Base-by-base conservation (phyloP, 345 rosid genomes). In the Hibiscus syriacus region DNA sequence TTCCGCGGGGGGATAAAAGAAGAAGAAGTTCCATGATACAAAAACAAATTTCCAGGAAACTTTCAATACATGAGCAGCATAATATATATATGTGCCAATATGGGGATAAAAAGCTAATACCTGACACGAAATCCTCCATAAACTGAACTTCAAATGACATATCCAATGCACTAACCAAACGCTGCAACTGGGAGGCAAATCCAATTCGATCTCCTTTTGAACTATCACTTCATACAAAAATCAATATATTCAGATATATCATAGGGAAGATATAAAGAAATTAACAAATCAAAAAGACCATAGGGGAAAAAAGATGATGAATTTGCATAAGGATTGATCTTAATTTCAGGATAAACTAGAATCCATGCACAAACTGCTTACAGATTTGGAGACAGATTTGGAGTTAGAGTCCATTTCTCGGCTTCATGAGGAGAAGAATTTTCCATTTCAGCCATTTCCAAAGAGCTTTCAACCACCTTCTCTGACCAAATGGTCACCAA, bases 381-480 rank as follows among this genome's bases (percentile, higher is more conserved):
- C 97, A 87, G 68, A 71, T 80, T 80, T 38, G 82, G 77, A 14
- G 89, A 80, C 66, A 89, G 66, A 80, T 77, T 73, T 65, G 97
- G 95, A 76, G 71, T 76, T 59, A 91, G 63, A 68, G 57, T 81
- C 99, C 97, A 91, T 74, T 80, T 87, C 77, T 86, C 85, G 62
- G 99, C 99, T 17, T 91, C 97, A 76, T 87, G 90, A 73, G 96
- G 92, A 29, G 95, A 84, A 61, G 82, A 76, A 82, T 94, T 94
- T 84, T 94, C 97, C 65, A 91, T 70, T 74, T 91, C 99, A 68
- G 91, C 99, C 99, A 91, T 94, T 79, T 94, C 96, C 65, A 82
- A 83, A 23, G 98, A 86, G 78, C 81, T 87, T 71, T 91, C 91
- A 30, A 94, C 84, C 55, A 81, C 74, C 84, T 68, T 86, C 74